Base-by-base conservation (phyloP, 1,284 basidiomycete species). In the Cryptococcus hybrid region DNA sequence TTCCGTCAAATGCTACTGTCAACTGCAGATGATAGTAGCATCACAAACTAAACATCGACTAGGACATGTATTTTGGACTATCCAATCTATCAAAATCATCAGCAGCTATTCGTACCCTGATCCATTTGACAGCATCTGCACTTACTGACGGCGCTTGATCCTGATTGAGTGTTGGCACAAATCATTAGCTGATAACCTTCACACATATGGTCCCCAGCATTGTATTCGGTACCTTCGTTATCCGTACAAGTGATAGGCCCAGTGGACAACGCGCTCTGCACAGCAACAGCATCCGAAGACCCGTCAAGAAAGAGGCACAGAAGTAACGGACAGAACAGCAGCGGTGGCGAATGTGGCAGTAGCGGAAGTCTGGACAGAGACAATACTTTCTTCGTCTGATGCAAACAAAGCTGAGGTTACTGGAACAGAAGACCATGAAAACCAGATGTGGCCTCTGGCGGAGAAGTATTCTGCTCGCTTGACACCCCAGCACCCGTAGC, bases 161-260 rank as follows among this genome's bases (percentile, higher is more conserved):
- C 54, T 1, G 54, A 55, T 8, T 30, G 36, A 43, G 37, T 55
- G 46, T 47, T 44, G 2, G 44, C 15, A 36, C 52, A 54, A n/a
- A 54, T 43, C 12, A 42, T 42, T 45, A 49, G 30, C 13, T 11
- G 42, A 8, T 8, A 12, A 6, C 47, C 47, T 7, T 55, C 44
- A 40, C 54, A 55, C 3, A 46, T 18, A 24, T 47, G 18, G 2
- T 54, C 52, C 11, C 52, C 52, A 1, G 24, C 30, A 9, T 6
- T 36, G 38, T 46, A 54, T 7, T 4, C 24, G 15, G 38, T 15
- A 18, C 50, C 39, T 12, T 51, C 50, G 8, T 48, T 37, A 15
- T 36, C 52, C 35, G 44, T 37, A 47, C 44, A 40, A 7, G 52
- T 47, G 15, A 44, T 15, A 1, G 47, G 3, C 4, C 4, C 3